phyloP scores from a whole-genome alignment of 352 stramenopile species.

The Nothophytophthora sp. region DNA sequence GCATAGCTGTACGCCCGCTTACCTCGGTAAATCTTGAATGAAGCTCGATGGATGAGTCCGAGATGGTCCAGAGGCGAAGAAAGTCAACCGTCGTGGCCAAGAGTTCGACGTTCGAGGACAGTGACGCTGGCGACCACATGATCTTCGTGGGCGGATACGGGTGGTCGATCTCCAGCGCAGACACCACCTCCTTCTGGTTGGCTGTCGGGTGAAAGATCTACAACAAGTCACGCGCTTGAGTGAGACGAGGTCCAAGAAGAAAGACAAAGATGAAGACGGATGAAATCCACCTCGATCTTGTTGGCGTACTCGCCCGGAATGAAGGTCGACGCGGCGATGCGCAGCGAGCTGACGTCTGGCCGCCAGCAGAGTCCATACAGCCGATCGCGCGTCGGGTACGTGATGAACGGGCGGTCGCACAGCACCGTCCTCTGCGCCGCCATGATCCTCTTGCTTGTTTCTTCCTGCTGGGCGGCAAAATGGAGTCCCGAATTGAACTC shows the following conservation, averaged over 20 bases:
- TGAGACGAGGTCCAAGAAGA: no score
- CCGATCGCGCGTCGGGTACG: slow-evolving; percentile 59
- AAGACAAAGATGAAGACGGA: background rate
- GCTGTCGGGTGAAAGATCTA: slow-evolving; percentile 67
- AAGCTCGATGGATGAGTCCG: slow-evolving; percentile 72
- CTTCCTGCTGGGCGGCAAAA: background rate
- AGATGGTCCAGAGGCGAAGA: slow-evolving; percentile 78
- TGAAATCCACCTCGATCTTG: slow-evolving; percentile 74
- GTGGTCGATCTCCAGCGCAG: slow-evolving; percentile 76
- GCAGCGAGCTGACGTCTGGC: slow-evolving; percentile 56
- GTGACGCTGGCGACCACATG: slow-evolving; percentile 78
- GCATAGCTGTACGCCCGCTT: background rate
- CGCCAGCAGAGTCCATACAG: slow-evolving; percentile 83
- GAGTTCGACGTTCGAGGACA: slow-evolving; percentile 55
- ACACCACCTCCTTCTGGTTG: slow-evolving; percentile 58
- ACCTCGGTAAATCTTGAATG: slow-evolving; percentile 78
- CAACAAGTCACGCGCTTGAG: no score
- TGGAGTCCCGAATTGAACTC: background rate
- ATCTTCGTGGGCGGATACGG: slow-evolving; percentile 88
- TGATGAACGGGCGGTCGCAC: slow-evolving; percentile 66
- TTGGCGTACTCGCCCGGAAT: slow-evolving; percentile 87
- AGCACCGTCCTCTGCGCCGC: slow-evolving; percentile 24
- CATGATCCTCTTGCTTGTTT: slow-evolving; percentile 5
- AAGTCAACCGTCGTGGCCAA: slow-evolving; percentile 87
- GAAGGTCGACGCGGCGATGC: slow-evolving; percentile 75